Evolutionary conservation across 768 basidiomycete genomes (phyloP).

Genomic region (Mycena chlorophos): DNA sequence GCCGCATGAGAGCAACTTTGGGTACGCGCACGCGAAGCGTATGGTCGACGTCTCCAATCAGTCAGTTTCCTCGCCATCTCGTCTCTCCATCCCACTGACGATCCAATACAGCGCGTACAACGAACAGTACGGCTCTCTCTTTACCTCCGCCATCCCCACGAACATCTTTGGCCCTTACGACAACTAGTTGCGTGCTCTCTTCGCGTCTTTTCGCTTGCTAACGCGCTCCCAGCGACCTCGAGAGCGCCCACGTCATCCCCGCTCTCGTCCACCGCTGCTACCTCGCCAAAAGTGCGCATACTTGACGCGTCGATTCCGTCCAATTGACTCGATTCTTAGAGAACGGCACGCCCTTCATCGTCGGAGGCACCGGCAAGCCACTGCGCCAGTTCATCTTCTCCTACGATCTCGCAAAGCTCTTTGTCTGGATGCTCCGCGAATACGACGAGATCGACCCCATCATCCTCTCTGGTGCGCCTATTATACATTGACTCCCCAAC

Average conservation of each 20-base stretch:
- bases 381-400: constrained; percentile 98
- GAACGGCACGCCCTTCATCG: constrained; percentile 81
- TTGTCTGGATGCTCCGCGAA: constrained; percentile 89
- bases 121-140: constrained; percentile 92
- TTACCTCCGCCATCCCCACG: constrained; percentile 95
- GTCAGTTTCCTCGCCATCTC: constrained; percentile 43
- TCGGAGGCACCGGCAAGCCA: constrained; percentile 89
- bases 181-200: constrained; percentile 65
- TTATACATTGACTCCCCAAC: background rate
- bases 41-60: constrained; percentile 96
- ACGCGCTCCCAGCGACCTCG: constrained; percentile 61
- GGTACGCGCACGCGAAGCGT: constrained; percentile 94
- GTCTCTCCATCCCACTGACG: background rate
- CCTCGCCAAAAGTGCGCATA: constrained; percentile 74
- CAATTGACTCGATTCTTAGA: constrained; percentile 40
- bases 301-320: background rate
- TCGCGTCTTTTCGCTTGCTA: background rate
- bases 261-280: constrained; percentile 92
- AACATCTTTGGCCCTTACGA: constrained; percentile 96
- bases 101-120: constrained; percentile 79
- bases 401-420: constrained; percentile 90
- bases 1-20: constrained; percentile 93
- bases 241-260: constrained; percentile 92
- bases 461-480: constrained; percentile 75
- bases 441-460: constrained; percentile 92